phyloP scores from a whole-genome alignment of 352 stramenopile genomes.

The Lagenidium giganteum region DNA sequence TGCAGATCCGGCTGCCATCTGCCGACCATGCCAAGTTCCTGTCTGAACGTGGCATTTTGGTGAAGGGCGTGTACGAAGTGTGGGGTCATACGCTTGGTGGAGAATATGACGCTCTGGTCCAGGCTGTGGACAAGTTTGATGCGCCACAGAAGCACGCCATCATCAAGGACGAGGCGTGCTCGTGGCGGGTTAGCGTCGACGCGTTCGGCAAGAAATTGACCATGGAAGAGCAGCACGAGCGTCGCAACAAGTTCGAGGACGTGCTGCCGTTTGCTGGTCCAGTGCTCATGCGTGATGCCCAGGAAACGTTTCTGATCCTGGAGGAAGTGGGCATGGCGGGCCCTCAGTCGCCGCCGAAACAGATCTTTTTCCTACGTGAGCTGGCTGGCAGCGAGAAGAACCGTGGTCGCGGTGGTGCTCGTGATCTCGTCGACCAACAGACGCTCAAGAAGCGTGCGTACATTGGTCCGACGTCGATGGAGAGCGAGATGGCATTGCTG shows the following conservation, averaged over 20 bases:
- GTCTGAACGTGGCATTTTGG: slow-evolving; percentile 67
- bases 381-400: slow-evolving; percentile 70
- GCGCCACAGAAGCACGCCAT: slow-evolving; percentile 37
- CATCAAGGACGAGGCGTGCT: slow-evolving; percentile 32
- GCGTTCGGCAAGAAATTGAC: slow-evolving; percentile 80
- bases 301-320: slow-evolving; percentile 70
- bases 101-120: slow-evolving; percentile 48
- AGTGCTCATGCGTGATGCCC: slow-evolving; percentile 61
- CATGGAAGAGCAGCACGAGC: slow-evolving; percentile 52
- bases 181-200: slow-evolving; percentile 75
- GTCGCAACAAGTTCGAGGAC: slow-evolving; percentile 42
- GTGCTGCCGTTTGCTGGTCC: slow-evolving; percentile 62
- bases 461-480: slow-evolving; percentile 97
- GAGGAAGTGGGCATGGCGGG: slow-evolving; percentile 68
- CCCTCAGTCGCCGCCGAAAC: slow-evolving; percentile 28
- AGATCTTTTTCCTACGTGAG: slow-evolving; percentile 68
- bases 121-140: slow-evolving; percentile 27
- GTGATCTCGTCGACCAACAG: slow-evolving; percentile 86
- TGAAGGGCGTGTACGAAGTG: slow-evolving; percentile 81
- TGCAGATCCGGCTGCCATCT: slow-evolving; percentile 56
- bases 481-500: slow-evolving; percentile 95
- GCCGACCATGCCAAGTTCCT: slow-evolving; percentile 66
- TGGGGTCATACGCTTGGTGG: slow-evolving; percentile 38
- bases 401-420: slow-evolving; percentile 51
- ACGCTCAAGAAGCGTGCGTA: slow-evolving; percentile 93